These are phyloP conservation scores for Aspergillus ustus DNA, from an alignment of 2,329 filamentous ascomycete genomes.

Conservation along the genomic window DNA sequence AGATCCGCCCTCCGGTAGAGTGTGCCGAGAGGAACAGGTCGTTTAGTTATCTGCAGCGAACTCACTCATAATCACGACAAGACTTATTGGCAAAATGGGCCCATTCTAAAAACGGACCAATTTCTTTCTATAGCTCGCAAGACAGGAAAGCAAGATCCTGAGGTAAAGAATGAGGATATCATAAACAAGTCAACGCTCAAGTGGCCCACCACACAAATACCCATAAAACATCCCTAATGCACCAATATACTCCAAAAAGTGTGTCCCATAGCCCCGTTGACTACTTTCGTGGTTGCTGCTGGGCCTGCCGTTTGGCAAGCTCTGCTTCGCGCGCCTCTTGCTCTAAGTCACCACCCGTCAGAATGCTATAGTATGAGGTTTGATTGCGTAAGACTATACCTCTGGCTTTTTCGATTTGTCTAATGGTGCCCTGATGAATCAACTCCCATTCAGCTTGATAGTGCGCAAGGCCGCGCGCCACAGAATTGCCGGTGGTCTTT, in stretches of 20 bases:
- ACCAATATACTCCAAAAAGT: background rate
- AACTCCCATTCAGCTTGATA: constrained; percentile 24
- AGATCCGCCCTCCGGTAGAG: background rate
- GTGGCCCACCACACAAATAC: background rate
- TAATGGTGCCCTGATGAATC: constrained; percentile 23
- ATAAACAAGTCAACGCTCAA: constrained; percentile 7
- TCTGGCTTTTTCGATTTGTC: constrained; percentile 21
- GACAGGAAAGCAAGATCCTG: background rate
- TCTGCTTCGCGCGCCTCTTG: constrained; percentile 6
- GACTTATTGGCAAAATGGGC: background rate
- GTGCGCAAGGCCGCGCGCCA: constrained; percentile 12
- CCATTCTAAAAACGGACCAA: background rate
- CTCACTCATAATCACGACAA: background rate
- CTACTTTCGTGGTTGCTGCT: background rate
- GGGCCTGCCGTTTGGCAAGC: background rate
- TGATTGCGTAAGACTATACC: constrained; percentile 5
- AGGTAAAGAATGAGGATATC: constrained; percentile 1
- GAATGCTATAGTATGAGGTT: background rate
- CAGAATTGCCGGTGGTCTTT: background rate
- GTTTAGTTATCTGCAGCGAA: background rate
- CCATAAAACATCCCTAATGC: background rate
- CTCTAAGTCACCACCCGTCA: background rate
- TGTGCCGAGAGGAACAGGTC: background rate
- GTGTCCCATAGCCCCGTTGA: background rate
- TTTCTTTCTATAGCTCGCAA: background rate